Percentiles rank a stretch among this genome's conserved stretches.
phyloP scores from a whole-genome alignment of 2,329 filamentous ascomycete species.

The Lachnellula subtilissima region DNA sequence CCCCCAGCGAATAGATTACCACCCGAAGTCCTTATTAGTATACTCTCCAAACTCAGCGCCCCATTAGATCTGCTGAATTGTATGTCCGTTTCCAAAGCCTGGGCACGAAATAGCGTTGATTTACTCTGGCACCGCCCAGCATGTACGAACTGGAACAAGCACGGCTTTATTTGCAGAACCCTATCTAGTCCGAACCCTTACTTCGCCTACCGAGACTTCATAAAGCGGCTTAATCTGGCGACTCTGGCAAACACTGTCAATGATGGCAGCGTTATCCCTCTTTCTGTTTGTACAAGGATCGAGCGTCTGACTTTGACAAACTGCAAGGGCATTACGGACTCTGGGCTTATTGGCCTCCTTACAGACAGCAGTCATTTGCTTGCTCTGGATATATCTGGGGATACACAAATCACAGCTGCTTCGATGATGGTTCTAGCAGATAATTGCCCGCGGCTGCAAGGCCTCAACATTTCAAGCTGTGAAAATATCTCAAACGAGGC shows the following conservation, averaged over 20 bases:
- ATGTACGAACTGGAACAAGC: conserved; percentile 80
- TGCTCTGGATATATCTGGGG: conserved; percentile 82
- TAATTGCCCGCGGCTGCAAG: conserved; percentile 81
- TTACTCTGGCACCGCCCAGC: conserved; percentile 91
- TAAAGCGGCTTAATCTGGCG: conserved; percentile 88
- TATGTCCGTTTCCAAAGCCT: conserved; percentile 91
- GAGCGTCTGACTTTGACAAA: conserved; percentile 91
- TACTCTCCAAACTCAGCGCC: conserved; percentile 78
- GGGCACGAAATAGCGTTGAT: conserved; percentile 89
- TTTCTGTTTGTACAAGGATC: conserved; percentile 81
- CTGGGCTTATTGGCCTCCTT: conserved; percentile 74
- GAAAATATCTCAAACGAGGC: conserved; percentile 80
- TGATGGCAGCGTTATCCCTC: conserved; percentile 81
- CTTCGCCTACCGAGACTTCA: conserved; percentile 84
- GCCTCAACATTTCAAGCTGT: conserved; percentile 88
- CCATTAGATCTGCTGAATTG: conserved; percentile 76
- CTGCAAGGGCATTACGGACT: conserved; percentile 79
- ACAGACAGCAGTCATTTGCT: conserved; percentile 75
- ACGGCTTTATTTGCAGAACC: conserved; percentile 75
- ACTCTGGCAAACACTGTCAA: conserved; percentile 69
- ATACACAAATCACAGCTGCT: conserved; percentile 73
- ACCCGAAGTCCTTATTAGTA: conserved; percentile 88
- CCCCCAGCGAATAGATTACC: conserved; percentile 83
- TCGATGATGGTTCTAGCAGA: conserved; percentile 74
- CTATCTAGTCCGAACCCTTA: conserved; percentile 68